These are phyloP conservation scores for Liriodendron chinense DNA, from an alignment of 164 flowering plant genomes.

Conservation along the genomic window DNA sequence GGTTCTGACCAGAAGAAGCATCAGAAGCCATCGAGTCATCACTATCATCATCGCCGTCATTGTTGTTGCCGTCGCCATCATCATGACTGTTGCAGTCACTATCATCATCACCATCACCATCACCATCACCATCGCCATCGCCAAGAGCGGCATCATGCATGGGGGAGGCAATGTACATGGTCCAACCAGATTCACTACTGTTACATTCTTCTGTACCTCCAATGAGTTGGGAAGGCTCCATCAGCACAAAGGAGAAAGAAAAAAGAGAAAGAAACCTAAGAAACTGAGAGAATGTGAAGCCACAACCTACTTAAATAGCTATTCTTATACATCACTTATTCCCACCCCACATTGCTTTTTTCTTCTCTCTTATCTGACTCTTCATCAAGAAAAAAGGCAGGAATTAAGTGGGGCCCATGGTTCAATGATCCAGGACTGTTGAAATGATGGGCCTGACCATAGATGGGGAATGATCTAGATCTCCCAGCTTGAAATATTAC, in stretches of 20 bases:
- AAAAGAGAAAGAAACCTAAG: slow-evolving; percentile 6
- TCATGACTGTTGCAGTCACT: slow-evolving; percentile 12
- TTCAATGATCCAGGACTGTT: neutral
- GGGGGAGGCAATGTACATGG: slow-evolving; percentile 65
- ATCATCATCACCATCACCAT: slow-evolving; percentile 13
- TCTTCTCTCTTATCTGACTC: neutral
- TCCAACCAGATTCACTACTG: slow-evolving; percentile 91
- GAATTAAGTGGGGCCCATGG: neutral
- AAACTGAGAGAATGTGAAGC: slow-evolving; percentile 16
- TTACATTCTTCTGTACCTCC: slow-evolving; percentile 36
- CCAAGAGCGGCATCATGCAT: slow-evolving; percentile 34
- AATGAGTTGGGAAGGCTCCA: slow-evolving; percentile 44
- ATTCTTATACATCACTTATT: neutral
- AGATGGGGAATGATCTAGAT: too few relatives aligned
- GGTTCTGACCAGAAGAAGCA: slow-evolving; percentile 79
- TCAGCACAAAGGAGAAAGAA: slow-evolving; percentile 12
- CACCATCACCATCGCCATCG: slow-evolving; percentile 19
- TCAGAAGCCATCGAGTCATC: slow-evolving; percentile 88
- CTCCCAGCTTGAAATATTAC: too few relatives aligned
- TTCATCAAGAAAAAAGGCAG: neutral
- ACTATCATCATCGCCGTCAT: slow-evolving; percentile 28
- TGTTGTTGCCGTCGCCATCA: slow-evolving; percentile 26
- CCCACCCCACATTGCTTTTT: neutral
- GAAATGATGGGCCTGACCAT: neutral
- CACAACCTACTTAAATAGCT: slow-evolving; percentile 2